Base-by-base conservation (phyloP, 495 filamentous ascomycete genomes). In the Penicillium silybi region DNA sequence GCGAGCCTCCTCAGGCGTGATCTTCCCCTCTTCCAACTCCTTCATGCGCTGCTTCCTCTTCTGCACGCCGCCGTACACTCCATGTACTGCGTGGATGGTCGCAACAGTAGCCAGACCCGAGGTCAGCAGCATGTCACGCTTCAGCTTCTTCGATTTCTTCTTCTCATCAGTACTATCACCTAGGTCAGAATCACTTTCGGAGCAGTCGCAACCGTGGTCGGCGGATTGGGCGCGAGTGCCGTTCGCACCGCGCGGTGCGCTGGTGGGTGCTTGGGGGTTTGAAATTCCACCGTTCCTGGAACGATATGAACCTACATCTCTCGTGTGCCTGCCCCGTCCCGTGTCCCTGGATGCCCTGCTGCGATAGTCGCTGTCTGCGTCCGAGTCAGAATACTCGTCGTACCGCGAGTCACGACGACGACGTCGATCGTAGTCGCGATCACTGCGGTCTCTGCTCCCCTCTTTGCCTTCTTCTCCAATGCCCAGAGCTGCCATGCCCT, bases 61-160 rank as follows among this genome's bases (percentile, higher is more conserved):
- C 67, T 88, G 85, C 73, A 92, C 79, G 61, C 81, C 86, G 55
- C 80, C 77, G 70, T 92, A 88, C 48, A 95, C 78, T 49, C 78
- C 83, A 65, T 95, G 86, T 7, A 86, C 89, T 41, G 90, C 89
- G 70, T 95, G 90, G 54, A 95, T 90, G 34, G 91, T 93, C 48
- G 91, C 91, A 52, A 95, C 86, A 46, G 85, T 85, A 27, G 91
- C 91, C 57, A 96, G 69, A 38, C 90, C 89, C 41, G 88, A 84
- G 42, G 90, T 91, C 53, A 95, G 59, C 62, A 92, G 67, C 78
- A 91, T 86, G 69, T 95, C 92, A 69, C 86, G 83, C 76, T 82
- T 83, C 79, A 92, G 80, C 67, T 91, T 89, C 72, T 84, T 90
- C 20, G 78, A 76, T 53, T 79, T 73, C 59, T 85, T 80, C 61